Base-by-base conservation (phyloP, 306 rosid genomes). In the Cucurbita argyrosperma region DNA sequence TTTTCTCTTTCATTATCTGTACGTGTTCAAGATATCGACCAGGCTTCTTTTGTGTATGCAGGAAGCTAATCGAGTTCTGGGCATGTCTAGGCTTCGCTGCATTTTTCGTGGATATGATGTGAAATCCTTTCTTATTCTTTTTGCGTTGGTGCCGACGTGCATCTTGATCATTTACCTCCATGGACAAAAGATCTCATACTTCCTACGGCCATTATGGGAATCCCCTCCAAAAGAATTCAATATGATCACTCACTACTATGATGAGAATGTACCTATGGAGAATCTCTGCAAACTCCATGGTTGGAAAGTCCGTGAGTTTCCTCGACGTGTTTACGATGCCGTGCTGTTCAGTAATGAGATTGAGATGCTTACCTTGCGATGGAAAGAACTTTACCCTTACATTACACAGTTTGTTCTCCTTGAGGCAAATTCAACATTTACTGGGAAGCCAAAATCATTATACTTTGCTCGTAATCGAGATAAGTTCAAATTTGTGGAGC, bases 111-210 rank as follows among this genome's bases (percentile, higher is more conserved):
- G 99, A 46, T 74, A 87, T 74, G 99, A 91, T 80, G 77, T 94
- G 51, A 94, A 91, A 78, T 86, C 96, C 47, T 89, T 81, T 35
- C 84, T 94, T 74, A 84, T 94, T 68, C 81, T 94, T 67, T 83
- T 94, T 67, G 89, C 93, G 1, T 66, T 94, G 71, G 74, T 87
- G 59, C 99, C 99, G 0, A 85, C 85, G 73, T 91, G 87, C 82
- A 35, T 89, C 53, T 81, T 94, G 51, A 86, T 90, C 81, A 79
- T 88, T 54, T 94, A 88, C 67, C 70, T 90, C 16, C 99, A 94
- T 47, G 99, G 99, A 45, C 99, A 94, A 87, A 94, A 94, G 90
- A 89, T 94, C 74, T 89, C 99, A 8, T 94, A 94, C 96, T 94
- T 94, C 84, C 81, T 94, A 76, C 89, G 99, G 81, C 99, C 99